Percentiles rank a stretch among this genome's conserved stretches.
These are phyloP conservation scores for Aciculosporium take DNA, from an alignment of 2,329 filamentous ascomycete genomes.

Conservation along the genomic window DNA sequence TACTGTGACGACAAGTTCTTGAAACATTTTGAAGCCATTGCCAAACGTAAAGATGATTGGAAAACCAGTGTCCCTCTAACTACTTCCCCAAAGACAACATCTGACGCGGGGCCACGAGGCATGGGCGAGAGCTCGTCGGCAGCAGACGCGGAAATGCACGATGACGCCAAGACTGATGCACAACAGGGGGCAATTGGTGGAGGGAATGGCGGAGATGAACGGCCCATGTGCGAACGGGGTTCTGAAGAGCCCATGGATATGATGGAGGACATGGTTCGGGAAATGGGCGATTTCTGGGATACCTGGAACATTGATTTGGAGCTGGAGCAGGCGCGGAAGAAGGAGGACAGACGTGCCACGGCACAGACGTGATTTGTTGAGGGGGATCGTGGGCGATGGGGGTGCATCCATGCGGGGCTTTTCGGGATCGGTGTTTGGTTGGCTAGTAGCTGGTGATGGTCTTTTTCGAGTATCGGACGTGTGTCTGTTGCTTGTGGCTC, in stretches of 20 bases:
- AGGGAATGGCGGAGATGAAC: not conserved
- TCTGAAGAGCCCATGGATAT: constrained; percentile 21
- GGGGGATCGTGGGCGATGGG: not conserved
- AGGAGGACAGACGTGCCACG: not conserved
- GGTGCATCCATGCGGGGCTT: not conserved
- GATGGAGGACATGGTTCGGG: constrained; percentile 22
- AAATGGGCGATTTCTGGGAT: constrained; percentile 22
- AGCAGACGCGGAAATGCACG: constrained; percentile 9
- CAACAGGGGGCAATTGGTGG: not conserved
- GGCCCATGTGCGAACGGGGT: constrained; percentile 7
- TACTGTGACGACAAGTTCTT: constrained; percentile 24
- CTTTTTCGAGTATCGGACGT: not conserved
- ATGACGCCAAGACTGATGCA: not conserved
- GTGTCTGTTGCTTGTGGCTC: not conserved
- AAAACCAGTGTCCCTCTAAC: constrained; percentile 23
- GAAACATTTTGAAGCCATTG: constrained; percentile 33
- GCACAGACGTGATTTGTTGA: not conserved
- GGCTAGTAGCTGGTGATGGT: not conserved
- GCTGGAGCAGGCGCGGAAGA: constrained; percentile 17
- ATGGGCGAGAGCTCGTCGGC: constrained; percentile 15
- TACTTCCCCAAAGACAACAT: constrained; percentile 22
- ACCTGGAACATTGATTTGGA: constrained; percentile 23
- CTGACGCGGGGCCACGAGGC: constrained; percentile 12
- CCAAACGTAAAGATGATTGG: constrained; percentile 19
- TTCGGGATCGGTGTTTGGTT: not conserved